Conservation (phyloP, 2,329 filamentous ascomycete species). For the Fusarium longipes region DNA sequence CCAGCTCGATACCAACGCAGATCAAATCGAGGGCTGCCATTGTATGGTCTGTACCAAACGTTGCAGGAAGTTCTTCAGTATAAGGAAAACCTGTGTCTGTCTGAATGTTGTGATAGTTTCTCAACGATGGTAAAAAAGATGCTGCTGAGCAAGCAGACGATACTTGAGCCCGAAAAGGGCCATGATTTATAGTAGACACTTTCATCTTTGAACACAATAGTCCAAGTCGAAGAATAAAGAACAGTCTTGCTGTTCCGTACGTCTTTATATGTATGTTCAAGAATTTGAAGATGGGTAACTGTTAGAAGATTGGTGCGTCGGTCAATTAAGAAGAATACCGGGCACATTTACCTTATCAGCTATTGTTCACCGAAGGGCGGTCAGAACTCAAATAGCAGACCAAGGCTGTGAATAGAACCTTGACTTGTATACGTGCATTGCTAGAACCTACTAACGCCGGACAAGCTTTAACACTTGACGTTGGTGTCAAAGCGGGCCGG, state of each 20-base stretch:
- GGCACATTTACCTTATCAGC: neutral
- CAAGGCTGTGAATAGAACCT: slow-evolving; percentile 7
- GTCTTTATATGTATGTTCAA: slow-evolving; percentile 6
- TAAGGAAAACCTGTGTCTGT: slow-evolving; percentile 3
- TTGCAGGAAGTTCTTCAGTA: neutral
- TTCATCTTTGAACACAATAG: slow-evolving; percentile 29
- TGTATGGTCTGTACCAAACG: neutral
- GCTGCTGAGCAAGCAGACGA: slow-evolving; percentile 24
- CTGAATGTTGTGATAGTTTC: slow-evolving; percentile 13
- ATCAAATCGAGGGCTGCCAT: slow-evolving; percentile 24
- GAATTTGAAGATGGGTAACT: neutral
- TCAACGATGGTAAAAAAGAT: slow-evolving; percentile 2
- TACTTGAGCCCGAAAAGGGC: slow-evolving; percentile 14
- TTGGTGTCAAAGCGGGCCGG: slow-evolving; percentile 1
- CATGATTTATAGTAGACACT: slow-evolving; percentile 28
- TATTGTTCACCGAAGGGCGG: slow-evolving; percentile 27
- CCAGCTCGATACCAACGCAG: slow-evolving; percentile 45
- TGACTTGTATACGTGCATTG: slow-evolving; percentile 11
- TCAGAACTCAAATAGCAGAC: slow-evolving; percentile 16
- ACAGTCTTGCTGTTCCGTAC: slow-evolving; percentile 8
- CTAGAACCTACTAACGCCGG: slow-evolving; percentile 4
- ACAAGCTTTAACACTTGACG: slow-evolving; percentile 1
- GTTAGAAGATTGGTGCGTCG: slow-evolving; percentile 3
- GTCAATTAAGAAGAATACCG: slow-evolving; percentile 8
- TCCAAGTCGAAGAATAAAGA: slow-evolving; percentile 4